These are phyloP conservation scores for Exidia glandulosa DNA, from an alignment of 768 basidiomycete species.

Conservation along the genomic window DNA sequence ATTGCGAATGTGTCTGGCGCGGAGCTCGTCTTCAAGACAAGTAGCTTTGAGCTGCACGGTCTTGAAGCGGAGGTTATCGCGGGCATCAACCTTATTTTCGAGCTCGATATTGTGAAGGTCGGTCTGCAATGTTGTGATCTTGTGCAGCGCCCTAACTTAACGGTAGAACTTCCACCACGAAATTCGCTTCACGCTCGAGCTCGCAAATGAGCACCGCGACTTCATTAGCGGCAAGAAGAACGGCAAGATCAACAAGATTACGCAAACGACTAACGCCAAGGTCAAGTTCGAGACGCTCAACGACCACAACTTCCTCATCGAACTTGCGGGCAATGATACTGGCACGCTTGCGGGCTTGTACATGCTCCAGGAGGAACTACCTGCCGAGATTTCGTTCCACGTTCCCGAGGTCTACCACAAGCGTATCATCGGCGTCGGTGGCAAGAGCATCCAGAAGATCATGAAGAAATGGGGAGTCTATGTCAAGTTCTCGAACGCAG, in stretches of 20 bases:
- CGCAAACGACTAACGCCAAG: conserved; percentile 94
- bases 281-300: conserved; percentile 99
- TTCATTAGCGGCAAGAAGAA: conserved; percentile 99
- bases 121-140: too few relatives aligned
- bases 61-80: conserved; percentile 82
- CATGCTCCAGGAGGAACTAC: conserved; percentile 92
- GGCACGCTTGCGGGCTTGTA: conserved; percentile 80
- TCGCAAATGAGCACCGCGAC: conserved; percentile 94
- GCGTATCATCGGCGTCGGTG: conserved; percentile 96
- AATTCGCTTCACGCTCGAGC: conserved; percentile 95
- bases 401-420: conserved; percentile 98
- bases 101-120: conserved; percentile 87
- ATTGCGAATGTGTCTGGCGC: conserved; percentile 81
- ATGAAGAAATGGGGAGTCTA: conserved; percentile 99
- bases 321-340: conserved; percentile 75
- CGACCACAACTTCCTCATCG: conserved; percentile 90
- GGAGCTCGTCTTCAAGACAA: conserved; percentile 92
- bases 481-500: conserved; percentile 97
- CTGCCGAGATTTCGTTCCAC: conserved; percentile 96
- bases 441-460: conserved; percentile 95
- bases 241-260: conserved; percentile 99
- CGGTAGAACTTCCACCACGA: conserved; percentile 85
- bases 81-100: conserved; percentile 77
- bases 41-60: conserved; percentile 96
- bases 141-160: conserved; percentile 5